Percentiles rank a stretch among this genome's conserved stretches.
Conservation (phyloP, 164 flowering plant genomes). For the Euptelea pleiosperma region DNA sequence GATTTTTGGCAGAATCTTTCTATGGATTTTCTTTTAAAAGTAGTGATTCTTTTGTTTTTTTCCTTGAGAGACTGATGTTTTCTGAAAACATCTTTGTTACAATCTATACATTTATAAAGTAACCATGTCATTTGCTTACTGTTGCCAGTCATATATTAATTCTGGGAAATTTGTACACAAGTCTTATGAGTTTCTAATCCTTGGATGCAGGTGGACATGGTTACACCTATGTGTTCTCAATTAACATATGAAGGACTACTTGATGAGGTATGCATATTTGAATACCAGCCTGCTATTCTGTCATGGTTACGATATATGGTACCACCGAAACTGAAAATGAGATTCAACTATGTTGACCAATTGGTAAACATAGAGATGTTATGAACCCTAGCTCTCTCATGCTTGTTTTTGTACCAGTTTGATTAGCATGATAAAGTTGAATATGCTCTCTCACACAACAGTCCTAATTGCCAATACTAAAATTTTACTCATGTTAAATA, state of each 20-base stretch:
- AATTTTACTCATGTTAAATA: not conserved
- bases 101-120: not conserved
- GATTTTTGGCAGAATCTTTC: too few relatives aligned
- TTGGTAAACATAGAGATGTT: too few relatives aligned
- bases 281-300: not conserved
- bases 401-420: constrained; percentile 4
- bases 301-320: not conserved
- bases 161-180: not conserved
- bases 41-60: not conserved
- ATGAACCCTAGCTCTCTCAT: not conserved
- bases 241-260: constrained; percentile 93
- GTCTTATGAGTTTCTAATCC: constrained; percentile 2
- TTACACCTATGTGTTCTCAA: constrained; percentile 94
- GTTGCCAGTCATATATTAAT: not conserved
- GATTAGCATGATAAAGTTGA: constrained; percentile 7
- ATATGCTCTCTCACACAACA: not conserved
- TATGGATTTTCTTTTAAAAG: not conserved
- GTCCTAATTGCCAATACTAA: not conserved
- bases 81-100: not conserved
- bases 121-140: not conserved
- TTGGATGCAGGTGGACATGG: constrained; percentile 83
- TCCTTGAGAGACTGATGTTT: not conserved
- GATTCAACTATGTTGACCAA: not conserved
- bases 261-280: constrained; percentile 70
- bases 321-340: not conserved